Base-by-base conservation (phyloP, 1,139 yeast species). In the Insectozyma bohioensis region DNA sequence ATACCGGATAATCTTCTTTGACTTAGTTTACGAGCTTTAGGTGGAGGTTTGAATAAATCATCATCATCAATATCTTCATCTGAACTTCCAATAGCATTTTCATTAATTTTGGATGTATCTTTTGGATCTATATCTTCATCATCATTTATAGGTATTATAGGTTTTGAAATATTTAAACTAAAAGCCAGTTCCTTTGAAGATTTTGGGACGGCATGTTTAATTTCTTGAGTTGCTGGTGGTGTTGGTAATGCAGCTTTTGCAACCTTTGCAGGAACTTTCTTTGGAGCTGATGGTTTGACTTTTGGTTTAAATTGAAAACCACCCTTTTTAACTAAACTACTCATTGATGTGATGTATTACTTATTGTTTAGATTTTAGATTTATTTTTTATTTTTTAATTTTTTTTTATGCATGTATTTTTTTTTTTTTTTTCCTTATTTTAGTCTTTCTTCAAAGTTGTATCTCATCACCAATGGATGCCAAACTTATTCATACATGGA, bases 261-360 rank as follows among this genome's bases (percentile, higher is more conserved):
- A n/a, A n/a, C n/a, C 12, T 11, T n/a, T 8, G 43, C 43, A 8
- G 47, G 38, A 10, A 34, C 39, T 33, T 47, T 50, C 40, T 51
- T 51, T 39, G 54, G 46, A 16, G 42, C 31, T 6, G 49, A 39
- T 24, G 56, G 55, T 48, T 58, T 62, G 29, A 66, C 42, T 45
- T 63, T 64, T 28, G 74, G 74, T 27, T 61, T 53, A 47, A 69
- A 69, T 37, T 56, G 67, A 13, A 71, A 53, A 28, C 61, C 30
- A 13, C 42, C 56, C 50, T 68, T 67, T 54, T 63, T 69, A 19
- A 72, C 69, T 28, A 72, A 58, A 62, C 75, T 67, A 63, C 76
- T 71, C 78, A 72, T 72, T 5, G 4, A 12, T n/a, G n/a, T n/a
- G n/a, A n/a, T n/a, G n/a, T n/a, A n/a, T n/a, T n/a, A n/a, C n/a